Conservation (phyloP, 2,329 filamentous ascomycete genomes). For the Aspergillus clavatus region DNA sequence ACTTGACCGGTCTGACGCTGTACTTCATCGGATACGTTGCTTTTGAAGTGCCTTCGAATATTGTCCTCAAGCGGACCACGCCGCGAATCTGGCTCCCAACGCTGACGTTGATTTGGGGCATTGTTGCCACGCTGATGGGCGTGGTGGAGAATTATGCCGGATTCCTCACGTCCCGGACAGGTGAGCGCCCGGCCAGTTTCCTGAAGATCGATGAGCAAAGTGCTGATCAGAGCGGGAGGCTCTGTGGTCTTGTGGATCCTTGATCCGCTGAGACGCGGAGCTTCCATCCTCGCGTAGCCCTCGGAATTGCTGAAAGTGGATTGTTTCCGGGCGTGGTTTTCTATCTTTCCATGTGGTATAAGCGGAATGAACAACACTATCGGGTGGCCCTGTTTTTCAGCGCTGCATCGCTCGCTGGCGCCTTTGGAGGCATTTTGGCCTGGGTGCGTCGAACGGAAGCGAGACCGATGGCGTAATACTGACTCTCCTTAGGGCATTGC, state of each 20-base stretch:
- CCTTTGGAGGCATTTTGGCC: conserved; percentile 58
- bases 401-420: conserved; percentile 54
- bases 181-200: too few species aligned
- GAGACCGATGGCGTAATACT: conserved; percentile 1
- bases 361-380: conserved; percentile 54
- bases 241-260: neutral
- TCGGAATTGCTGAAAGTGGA: conserved; percentile 51
- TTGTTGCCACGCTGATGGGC: conserved; percentile 48
- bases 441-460: conserved; percentile 29
- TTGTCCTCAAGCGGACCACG: conserved; percentile 36
- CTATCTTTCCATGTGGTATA: conserved; percentile 61
- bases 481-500: conserved; percentile 41
- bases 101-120: conserved; percentile 46
- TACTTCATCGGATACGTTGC: conserved; percentile 38
- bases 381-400: conserved; percentile 58
- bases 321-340: conserved; percentile 54
- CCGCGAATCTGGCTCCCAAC: conserved; percentile 39
- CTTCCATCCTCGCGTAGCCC: conserved; percentile 24
- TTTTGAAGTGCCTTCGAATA: conserved; percentile 41
- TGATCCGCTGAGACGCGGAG: conserved; percentile 1
- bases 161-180: conserved; percentile 45
- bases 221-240: neutral
- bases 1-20: conserved; percentile 36
- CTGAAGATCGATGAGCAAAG: too few species aligned
- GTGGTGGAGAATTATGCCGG: conserved; percentile 46